Evolutionary conservation across 768 basidiomycete genomes (phyloP).

Genomic region (Lyophyllum decastes): DNA sequence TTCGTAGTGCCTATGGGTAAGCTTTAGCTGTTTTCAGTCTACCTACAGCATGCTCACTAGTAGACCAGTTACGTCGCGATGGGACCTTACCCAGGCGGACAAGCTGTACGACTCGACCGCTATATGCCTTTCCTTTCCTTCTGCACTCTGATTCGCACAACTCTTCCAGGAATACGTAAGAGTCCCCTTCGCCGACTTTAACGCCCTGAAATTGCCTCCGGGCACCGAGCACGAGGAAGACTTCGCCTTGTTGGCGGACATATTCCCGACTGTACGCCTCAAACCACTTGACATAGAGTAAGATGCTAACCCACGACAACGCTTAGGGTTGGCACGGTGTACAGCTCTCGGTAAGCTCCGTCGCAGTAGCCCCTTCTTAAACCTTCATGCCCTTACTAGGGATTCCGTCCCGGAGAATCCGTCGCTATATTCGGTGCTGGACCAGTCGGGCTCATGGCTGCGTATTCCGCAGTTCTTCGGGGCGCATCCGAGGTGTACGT

Average conservation of each 20-base stretch:
- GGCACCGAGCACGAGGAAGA: slow-evolving; percentile 58
- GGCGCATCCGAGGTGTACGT: slow-evolving; percentile 56
- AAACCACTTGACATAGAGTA: not conserved
- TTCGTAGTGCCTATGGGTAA: slow-evolving; percentile 47
- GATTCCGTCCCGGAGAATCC: slow-evolving; percentile 54
- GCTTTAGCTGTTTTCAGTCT: not conserved
- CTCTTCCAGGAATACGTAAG: slow-evolving; percentile 55
- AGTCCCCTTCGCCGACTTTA: slow-evolving; percentile 60
- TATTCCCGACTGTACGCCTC: slow-evolving; percentile 52
- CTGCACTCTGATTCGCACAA: too few relatives aligned
- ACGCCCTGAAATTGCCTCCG: slow-evolving; percentile 50
- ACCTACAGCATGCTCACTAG: not conserved
- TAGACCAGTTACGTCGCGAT: slow-evolving; percentile 50
- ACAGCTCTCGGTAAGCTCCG: slow-evolving; percentile 38
- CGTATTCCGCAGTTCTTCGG: slow-evolving; percentile 52
- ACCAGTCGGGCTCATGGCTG: slow-evolving; percentile 59
- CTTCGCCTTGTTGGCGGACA: slow-evolving; percentile 55
- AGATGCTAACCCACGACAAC: not conserved
- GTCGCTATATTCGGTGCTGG: slow-evolving; percentile 56
- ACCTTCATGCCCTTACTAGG: slow-evolving; percentile 22
- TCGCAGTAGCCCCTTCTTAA: not conserved
- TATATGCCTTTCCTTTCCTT: not conserved
- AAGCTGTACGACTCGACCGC: slow-evolving; percentile 37
- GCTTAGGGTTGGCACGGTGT: slow-evolving; percentile 54
- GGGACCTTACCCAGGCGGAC: slow-evolving; percentile 57